Evolutionary conservation across 2,329 filamentous ascomycete genomes (phyloP), one percentile per base, ranked within the genome.

Genomic region (Tolypocladium tropicale): DNA sequence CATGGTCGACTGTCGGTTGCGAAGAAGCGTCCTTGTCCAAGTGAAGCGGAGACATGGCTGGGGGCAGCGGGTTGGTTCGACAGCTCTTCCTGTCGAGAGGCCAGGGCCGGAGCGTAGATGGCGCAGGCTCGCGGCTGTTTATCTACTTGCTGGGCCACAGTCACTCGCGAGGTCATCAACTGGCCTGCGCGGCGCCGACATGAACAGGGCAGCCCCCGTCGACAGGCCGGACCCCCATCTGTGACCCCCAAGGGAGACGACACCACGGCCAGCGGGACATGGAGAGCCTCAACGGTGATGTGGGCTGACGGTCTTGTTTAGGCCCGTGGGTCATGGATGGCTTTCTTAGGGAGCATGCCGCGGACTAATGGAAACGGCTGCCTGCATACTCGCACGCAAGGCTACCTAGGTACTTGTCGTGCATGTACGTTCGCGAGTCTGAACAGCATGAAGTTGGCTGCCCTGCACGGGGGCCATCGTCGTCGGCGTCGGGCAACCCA

Each of bases 1-100:
- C 56, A 50, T 58, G 56, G 55, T 55, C 56, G 11, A 34, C 34
- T 49, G 53, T 43, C 11, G 55, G 46, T 50, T 52, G 53, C n/a
- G 46, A 43, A 41, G 39, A 25, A 25, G 37, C 51, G 10, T 30
- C 52, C 23, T 53, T 37, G 1, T 52, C 50, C 36, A 6, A 28
- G 2, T 33, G 28, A 1, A 12, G 46, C n/a, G n/a, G 30, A 16
- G 28, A 32, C 46, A 50, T 50, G 18, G 28, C 28, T 50, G 28
- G 46, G 10, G 6, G 28, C 16, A 28, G 6, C 4, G 16, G 46
- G 28, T 18, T 49, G 16, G 16, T 6, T 30, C 7, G 25, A 4
- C 25, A 10, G 28, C 28, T 32, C 7, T 30, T 16, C n/a, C 9
- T 21, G 28, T 18, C 6, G 46, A 30, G 9, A 4, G 16, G 46